A percentile compares a stretch with the other conserved stretches of the same genome.
phyloP scores from a whole-genome alignment of 805 yeast genomes.

The Candida parachauliodes region DNA sequence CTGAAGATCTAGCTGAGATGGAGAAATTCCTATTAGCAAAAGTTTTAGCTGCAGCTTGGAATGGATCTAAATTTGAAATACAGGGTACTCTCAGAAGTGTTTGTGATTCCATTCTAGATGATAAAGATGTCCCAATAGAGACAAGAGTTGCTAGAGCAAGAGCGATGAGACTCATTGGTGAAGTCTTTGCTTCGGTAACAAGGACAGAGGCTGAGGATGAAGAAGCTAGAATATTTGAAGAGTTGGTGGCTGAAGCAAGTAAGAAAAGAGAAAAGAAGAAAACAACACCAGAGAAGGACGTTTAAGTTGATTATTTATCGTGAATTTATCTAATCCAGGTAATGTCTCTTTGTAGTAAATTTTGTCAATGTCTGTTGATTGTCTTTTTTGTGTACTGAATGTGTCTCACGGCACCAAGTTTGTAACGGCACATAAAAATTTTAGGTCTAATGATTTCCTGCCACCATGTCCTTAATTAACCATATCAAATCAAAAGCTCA shows the following conservation, averaged over 20 bases:
- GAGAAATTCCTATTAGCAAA: constrained; percentile 76
- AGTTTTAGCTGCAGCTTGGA: constrained; percentile 82
- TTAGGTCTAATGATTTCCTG: not conserved
- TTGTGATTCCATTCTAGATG: constrained; percentile 62
- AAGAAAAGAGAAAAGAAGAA: constrained; percentile 38
- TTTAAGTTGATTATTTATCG: no score
- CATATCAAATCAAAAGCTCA: constrained; percentile 11
- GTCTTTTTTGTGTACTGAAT: not conserved
- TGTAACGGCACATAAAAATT: not conserved
- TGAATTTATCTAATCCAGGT: no score
- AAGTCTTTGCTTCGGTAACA: constrained; percentile 53
- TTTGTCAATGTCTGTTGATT: no score
- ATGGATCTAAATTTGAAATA: constrained; percentile 75
- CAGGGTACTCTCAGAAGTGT: constrained; percentile 69
- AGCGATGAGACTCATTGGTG: constrained; percentile 57
- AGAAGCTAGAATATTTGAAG: constrained; percentile 77
- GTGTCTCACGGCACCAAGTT: not conserved
- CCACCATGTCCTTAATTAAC: constrained; percentile 5
- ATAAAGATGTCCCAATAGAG: constrained; percentile 45
- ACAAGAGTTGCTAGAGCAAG: constrained; percentile 60
- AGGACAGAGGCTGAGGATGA: constrained; percentile 69
- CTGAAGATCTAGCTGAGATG: constrained; percentile 64
- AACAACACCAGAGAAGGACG: no score
- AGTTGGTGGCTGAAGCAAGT: constrained; percentile 51
- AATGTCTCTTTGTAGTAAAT: no score